Conservation (phyloP, 441 rosid species). For the Bruguiera hainesii region DNA sequence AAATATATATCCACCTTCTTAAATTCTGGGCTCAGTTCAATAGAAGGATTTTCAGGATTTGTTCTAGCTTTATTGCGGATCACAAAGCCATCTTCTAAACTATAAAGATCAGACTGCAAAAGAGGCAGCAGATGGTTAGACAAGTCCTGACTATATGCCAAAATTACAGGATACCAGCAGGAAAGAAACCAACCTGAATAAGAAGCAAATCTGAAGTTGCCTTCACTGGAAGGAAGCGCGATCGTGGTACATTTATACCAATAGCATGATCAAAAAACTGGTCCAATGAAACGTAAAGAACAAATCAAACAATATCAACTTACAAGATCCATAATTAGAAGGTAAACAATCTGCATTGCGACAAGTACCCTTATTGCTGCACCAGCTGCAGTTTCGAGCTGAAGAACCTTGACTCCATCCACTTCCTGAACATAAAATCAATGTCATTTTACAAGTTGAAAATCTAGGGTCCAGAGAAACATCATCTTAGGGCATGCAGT, state of each 20-base stretch:
- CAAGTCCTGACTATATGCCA: constrained; percentile 1
- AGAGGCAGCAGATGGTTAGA: constrained; percentile 8
- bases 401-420: constrained; percentile 23
- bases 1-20: constrained; percentile 36
- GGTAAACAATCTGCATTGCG: background rate
- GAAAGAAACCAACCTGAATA: constrained; percentile 38
- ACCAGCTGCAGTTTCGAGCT: constrained; percentile 32
- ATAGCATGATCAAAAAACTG: constrained; percentile 49
- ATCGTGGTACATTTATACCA: constrained; percentile 45
- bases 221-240: constrained; percentile 43
- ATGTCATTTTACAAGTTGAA: background rate
- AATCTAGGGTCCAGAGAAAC: background rate
- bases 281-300: constrained; percentile 15
- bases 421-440: constrained; percentile 24
- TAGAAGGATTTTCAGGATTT: constrained; percentile 44
- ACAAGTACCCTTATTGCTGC: constrained; percentile 36
- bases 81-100: constrained; percentile 35
- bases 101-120: constrained; percentile 62
- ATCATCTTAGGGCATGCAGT: constrained; percentile 4
- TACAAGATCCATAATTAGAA: background rate
- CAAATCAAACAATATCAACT: constrained; percentile 1
- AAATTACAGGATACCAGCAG: constrained; percentile 1
- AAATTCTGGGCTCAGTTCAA: constrained; percentile 59
- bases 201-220: constrained; percentile 58
- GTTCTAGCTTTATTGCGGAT: constrained; percentile 38